Base-by-base conservation (phyloP, 176 grass and related monocot species). In the Panicum miliaceum region DNA sequence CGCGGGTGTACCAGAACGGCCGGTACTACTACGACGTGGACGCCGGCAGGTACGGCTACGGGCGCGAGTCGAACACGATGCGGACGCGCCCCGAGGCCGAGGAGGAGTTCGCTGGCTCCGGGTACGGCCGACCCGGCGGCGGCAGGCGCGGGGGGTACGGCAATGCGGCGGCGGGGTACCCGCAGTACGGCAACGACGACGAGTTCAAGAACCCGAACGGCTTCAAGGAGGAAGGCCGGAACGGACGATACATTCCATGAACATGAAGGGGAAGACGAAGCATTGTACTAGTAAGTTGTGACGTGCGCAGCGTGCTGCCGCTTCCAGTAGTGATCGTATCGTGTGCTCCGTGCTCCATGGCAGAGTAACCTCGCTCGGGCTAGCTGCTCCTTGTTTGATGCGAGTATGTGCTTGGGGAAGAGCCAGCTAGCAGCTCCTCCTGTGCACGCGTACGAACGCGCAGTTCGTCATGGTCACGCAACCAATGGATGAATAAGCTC, bases 21-120 rank as follows among this genome's bases (percentile, higher is more conserved):
- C 88, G 84, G 12, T 90, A 90, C 80, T 83, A 83, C 84, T 79
- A 90, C 84, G 79, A 90, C 74, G 84, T 86, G 79, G 67, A 83
- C 58, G 77, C 73, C 67, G 80, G 75, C 79, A 73, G 71, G 84
- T 90, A 90, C 74, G 80, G 88, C 18, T 90, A 86, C 79, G 88
- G 79, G n/a, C 22, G 36, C 74, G 88, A 86, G 84, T 90, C 84
- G 8, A 90, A 83, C 88, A 84, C 79, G 2, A 43, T 79, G 73
- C 32, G 59, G 73, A 74, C 88, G 45, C 63, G 48, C 50, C 67
- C 58, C 40, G 73, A 8, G 11, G 71, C 81, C 12, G 83, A 73
- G 64, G 78, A 85, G 19, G 73, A 78, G 48, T 59, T 66, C n/a
- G 3, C 10, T 48, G 80, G 80, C 73, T 78, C 80, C 80, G 80